Evolutionary conservation across 208 protist genomes (phyloP).

Genomic region (Dictyostelium gargantuum): DNA sequence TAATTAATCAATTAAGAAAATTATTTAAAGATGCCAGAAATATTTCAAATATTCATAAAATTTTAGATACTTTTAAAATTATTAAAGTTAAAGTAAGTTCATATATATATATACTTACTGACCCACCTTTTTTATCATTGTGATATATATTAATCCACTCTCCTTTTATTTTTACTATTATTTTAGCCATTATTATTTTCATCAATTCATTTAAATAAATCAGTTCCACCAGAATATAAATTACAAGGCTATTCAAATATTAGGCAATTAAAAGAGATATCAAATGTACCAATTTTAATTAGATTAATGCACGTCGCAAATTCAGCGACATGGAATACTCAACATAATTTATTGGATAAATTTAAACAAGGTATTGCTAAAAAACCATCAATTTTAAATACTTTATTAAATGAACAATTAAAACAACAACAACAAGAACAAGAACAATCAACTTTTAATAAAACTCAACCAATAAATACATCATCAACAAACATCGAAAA

Average conservation of each 20-base stretch:
- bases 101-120: neutral
- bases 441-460: neutral
- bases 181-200: slow-evolving; percentile 44
- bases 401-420: neutral
- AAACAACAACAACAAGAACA: neutral
- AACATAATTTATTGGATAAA: slow-evolving; percentile 34
- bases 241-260: neutral
- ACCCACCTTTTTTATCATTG: too few relatives aligned
- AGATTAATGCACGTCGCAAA: slow-evolving; percentile 8
- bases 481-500: neutral
- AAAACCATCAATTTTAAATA: slow-evolving; percentile 6
- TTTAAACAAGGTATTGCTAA: slow-evolving; percentile 5
- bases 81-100: slow-evolving; percentile 35
- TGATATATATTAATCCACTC: neutral
- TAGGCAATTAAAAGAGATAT: slow-evolving; percentile 20
- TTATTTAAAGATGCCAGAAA: slow-evolving; percentile 47
- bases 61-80: slow-evolving; percentile 34
- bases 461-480: neutral
- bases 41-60: slow-evolving; percentile 21
- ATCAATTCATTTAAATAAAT: slow-evolving; percentile 56
- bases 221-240: slow-evolving; percentile 25
- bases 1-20: slow-evolving; percentile 39
- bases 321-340: neutral
- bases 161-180: neutral
- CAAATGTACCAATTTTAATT: slow-evolving; percentile 29